Percentiles rank a stretch among this genome's conserved stretches.
Evolutionary conservation across 2,329 filamentous ascomycete species (phyloP).

Genomic region (Furcasterigmium sp.): DNA sequence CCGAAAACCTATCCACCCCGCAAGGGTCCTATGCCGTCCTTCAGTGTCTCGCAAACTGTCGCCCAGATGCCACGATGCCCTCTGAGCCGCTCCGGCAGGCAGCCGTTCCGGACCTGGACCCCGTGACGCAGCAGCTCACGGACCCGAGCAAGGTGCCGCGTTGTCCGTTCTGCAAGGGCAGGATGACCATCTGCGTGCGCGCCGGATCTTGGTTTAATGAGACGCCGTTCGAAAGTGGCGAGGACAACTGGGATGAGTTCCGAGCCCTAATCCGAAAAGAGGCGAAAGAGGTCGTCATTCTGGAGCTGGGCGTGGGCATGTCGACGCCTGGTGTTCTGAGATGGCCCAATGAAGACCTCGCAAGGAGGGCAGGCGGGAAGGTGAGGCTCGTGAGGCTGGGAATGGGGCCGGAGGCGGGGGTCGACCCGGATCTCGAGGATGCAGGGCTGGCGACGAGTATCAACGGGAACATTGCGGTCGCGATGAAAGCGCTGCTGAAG

Average conservation of each 20-base stretch:
- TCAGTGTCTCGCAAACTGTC: constrained; percentile 22
- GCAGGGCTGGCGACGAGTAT: constrained; percentile 10
- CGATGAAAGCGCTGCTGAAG: neutral
- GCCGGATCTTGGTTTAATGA: constrained; percentile 15
- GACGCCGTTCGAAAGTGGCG: constrained; percentile 10
- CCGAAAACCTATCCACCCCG: constrained; percentile 19
- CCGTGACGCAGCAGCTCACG: constrained; percentile 14
- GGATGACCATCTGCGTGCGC: constrained; percentile 14
- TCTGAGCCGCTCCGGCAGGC: constrained; percentile 15
- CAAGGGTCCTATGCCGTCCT: constrained; percentile 23
- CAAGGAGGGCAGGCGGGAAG: constrained; percentile 5
- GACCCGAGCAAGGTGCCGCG: constrained; percentile 10
- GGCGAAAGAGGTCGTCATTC: constrained; percentile 7
- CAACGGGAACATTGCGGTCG: constrained; percentile 10
- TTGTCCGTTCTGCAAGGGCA: constrained; percentile 11
- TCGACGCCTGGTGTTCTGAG: constrained; percentile 13
- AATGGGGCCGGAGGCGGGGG: constrained; percentile 11
- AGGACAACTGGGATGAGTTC: constrained; percentile 11
- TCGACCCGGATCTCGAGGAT: constrained; percentile 10
- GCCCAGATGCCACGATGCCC: constrained; percentile 18
- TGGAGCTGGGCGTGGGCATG: constrained; percentile 14
- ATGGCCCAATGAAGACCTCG: constrained; percentile 13
- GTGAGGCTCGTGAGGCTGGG: constrained; percentile 13
- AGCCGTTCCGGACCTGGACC: constrained; percentile 16
- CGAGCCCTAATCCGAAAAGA: neutral